Evolutionary conservation across 345 rosid genomes (phyloP).

Genomic region (Hibiscus syriacus): DNA sequence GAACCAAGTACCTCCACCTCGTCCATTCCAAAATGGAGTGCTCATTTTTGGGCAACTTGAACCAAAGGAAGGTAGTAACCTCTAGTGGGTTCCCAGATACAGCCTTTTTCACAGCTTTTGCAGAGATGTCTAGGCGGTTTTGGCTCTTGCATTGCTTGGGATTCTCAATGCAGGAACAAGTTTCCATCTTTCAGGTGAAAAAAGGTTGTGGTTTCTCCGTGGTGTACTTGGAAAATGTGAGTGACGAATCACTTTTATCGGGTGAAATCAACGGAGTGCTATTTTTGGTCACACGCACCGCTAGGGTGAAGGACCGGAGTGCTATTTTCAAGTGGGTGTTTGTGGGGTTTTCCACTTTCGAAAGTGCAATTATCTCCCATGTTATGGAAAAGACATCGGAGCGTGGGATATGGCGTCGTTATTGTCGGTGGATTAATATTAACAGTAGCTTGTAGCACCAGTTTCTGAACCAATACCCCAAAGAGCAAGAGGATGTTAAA

Average conservation of each 20-base stretch:
- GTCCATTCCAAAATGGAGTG: conserved; percentile 99
- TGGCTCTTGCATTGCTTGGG: conserved; percentile 79
- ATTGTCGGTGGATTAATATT: too few relatives aligned
- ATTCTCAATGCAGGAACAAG: conserved; percentile 43
- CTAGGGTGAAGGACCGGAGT: background rate
- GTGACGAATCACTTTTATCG: conserved; percentile 36
- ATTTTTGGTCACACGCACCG: conserved; percentile 9
- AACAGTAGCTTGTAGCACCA: too few relatives aligned
- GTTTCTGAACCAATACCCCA: too few relatives aligned
- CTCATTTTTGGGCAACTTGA: conserved; percentile 77
- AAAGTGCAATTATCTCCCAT: conserved; percentile 13
- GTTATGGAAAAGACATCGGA: background rate
- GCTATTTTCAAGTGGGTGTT: conserved; percentile 13
- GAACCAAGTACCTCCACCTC: conserved; percentile 56
- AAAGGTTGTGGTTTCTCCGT: conserved; percentile 73
- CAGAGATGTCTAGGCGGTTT: conserved; percentile 72
- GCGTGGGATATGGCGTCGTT: too few relatives aligned
- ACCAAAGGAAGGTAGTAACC: conserved; percentile 67
- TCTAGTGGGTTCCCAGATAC: conserved; percentile 77
- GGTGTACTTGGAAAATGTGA: conserved; percentile 79
- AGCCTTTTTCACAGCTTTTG: conserved; percentile 51
- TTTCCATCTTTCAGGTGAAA: conserved; percentile 56
- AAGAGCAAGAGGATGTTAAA: too few relatives aligned
- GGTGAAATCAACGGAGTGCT: conserved; percentile 25
- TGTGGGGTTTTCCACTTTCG: background rate